These are phyloP conservation scores for Rhizoclosmatium sp. DNA, from an alignment of 192 early-diverging fungal species.

Conservation along the genomic window DNA sequence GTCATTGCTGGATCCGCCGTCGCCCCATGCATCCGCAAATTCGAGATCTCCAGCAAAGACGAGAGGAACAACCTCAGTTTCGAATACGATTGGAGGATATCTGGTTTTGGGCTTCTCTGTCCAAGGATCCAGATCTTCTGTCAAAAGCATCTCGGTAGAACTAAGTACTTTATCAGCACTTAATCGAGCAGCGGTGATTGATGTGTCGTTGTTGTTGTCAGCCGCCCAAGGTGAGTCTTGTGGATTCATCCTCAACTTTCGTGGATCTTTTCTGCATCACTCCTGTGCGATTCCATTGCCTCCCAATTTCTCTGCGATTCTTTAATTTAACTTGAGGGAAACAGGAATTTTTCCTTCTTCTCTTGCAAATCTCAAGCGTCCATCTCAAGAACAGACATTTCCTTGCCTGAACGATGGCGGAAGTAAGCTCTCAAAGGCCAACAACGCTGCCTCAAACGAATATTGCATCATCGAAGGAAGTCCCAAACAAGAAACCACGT, in stretches of 20 bases:
- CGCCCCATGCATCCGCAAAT: slow-evolving; percentile 10
- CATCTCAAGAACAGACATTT: not conserved
- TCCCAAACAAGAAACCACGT: not conserved
- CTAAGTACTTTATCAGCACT: too few relatives aligned
- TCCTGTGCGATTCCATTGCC: not conserved
- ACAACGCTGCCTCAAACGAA: too few relatives aligned
- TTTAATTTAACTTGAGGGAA: not conserved
- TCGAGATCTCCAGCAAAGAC: not conserved
- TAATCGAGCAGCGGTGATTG: too few relatives aligned
- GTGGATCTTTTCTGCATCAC: not conserved
- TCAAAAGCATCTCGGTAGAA: too few relatives aligned
- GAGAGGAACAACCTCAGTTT: not conserved
- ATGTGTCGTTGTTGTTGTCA: too few relatives aligned
- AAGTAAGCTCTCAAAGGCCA: not conserved
- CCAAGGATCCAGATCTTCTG: not conserved
- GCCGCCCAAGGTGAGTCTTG: too few relatives aligned
- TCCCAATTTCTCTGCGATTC: not conserved
- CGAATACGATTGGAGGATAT: not conserved
- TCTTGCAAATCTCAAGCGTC: not conserved
- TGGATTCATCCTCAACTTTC: too few relatives aligned
- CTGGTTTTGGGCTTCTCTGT: not conserved
- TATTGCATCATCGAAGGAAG: not conserved
- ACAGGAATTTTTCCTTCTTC: not conserved
- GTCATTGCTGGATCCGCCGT: not conserved
- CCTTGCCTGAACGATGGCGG: not conserved